phyloP scores from a whole-genome alignment of 495 filamentous ascomycete genomes.

The Cladorrhinum samala region DNA sequence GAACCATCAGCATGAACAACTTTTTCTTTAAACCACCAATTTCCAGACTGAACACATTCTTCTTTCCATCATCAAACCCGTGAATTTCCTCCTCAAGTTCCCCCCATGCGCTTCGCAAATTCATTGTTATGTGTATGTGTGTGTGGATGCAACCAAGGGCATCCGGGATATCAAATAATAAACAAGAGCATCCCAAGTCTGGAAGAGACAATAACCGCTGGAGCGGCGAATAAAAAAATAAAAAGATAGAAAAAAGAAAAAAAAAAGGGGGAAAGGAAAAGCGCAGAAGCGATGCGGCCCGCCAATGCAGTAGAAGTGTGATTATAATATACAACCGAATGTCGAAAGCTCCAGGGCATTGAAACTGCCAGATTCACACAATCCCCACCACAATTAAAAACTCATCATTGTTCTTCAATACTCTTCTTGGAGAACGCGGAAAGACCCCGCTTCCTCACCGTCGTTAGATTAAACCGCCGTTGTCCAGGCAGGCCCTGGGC shows the following conservation, averaged over 20 bases:
- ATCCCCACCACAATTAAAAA: neutral
- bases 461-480: slow-evolving; percentile 27
- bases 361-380: too few species aligned
- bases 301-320: neutral
- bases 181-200: slow-evolving; percentile 8
- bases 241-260: too few species aligned
- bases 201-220: slow-evolving; percentile 6
- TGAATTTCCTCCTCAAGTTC: too few species aligned
- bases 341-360: too few species aligned
- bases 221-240: slow-evolving; percentile 10
- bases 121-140: slow-evolving; percentile 5
- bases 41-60: too few species aligned
- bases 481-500: slow-evolving; percentile 18
- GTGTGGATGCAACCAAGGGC: slow-evolving; percentile 2
- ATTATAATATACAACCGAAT: slow-evolving; percentile 9
- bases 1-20: neutral
- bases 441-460: slow-evolving; percentile 30
- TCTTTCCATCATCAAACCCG: neutral
- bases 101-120: neutral
- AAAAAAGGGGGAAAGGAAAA: slow-evolving; percentile 6
- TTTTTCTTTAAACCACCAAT: neutral
- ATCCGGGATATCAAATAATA: slow-evolving; percentile 20
- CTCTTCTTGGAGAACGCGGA: slow-evolving; percentile 35
- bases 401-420: slow-evolving; percentile 14
- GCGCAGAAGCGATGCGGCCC: neutral